Evolutionary conservation across 2,329 filamentous ascomycete genomes (phyloP).

Genomic region (Aureobasidium sp.): DNA sequence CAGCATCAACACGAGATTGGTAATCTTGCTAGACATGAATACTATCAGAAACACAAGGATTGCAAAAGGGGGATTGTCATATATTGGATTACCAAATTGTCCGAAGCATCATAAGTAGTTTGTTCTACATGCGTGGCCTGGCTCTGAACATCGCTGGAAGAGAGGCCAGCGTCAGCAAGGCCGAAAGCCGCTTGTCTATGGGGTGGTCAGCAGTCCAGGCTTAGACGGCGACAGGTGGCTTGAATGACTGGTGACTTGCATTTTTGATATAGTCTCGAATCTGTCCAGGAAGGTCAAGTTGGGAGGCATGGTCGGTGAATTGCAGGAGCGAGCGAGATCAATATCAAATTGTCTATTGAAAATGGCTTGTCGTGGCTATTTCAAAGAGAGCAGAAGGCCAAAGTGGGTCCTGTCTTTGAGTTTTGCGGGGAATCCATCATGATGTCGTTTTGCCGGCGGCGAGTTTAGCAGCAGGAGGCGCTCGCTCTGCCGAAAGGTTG

Average conservation of each 20-base stretch:
- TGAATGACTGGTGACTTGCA: not conserved
- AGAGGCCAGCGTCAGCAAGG: not conserved
- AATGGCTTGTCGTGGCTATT: not conserved
- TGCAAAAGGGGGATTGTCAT: not conserved
- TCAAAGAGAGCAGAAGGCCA: not conserved
- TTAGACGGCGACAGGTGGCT: not conserved
- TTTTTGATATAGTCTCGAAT: slow-evolving; percentile 12
- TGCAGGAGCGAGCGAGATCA: not conserved
- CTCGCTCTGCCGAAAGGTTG: not conserved
- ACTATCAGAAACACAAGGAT: not conserved
- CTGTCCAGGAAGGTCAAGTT: slow-evolving; percentile 14
- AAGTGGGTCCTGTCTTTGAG: not conserved
- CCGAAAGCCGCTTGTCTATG: slow-evolving; percentile 10
- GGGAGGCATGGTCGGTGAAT: not conserved
- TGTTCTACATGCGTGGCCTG: slow-evolving; percentile 11
- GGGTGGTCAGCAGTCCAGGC: not conserved
- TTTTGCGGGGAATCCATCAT: slow-evolving; percentile 8
- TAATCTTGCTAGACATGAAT: not conserved
- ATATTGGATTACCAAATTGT: not conserved
- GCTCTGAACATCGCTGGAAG: slow-evolving; percentile 4
- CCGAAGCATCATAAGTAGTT: not conserved
- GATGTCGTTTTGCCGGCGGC: slow-evolving; percentile 5
- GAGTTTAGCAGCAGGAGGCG: not conserved
- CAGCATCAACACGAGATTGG: slow-evolving; percentile 4
- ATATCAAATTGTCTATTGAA: not conserved